Evolutionary conservation across 1,139 yeast species (phyloP).

Genomic region (Debaryomyces robertsiae): DNA sequence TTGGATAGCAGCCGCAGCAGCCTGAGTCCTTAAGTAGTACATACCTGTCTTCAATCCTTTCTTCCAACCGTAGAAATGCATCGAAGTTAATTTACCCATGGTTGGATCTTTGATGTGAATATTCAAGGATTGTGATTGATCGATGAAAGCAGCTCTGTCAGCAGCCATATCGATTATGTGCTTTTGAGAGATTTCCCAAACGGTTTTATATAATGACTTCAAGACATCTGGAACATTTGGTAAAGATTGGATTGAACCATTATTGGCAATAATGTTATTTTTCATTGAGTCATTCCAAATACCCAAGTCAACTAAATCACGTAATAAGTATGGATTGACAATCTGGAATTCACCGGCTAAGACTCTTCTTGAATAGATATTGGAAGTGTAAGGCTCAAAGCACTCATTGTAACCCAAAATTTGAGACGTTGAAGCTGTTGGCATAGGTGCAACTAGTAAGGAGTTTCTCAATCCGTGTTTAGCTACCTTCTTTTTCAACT

Average conservation of each 20-base stretch:
- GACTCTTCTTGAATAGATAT: slow-evolving; percentile 84
- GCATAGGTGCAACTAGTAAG: slow-evolving; percentile 66
- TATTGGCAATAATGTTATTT: slow-evolving; percentile 72
- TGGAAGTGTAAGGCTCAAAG: slow-evolving; percentile 79
- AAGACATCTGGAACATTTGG: slow-evolving; percentile 75
- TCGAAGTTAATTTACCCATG: slow-evolving; percentile 90
- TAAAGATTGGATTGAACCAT: slow-evolving; percentile 85
- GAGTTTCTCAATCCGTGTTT: slow-evolving; percentile 58
- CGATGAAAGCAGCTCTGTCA: slow-evolving; percentile 89
- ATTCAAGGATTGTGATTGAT: slow-evolving; percentile 92
- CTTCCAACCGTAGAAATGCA: slow-evolving; percentile 98
- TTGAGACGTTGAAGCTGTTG: slow-evolving; percentile 66
- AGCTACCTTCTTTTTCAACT: slow-evolving; percentile 45
- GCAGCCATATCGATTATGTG: slow-evolving; percentile 93
- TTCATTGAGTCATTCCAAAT: slow-evolving; percentile 83
- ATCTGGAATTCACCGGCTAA: slow-evolving; percentile 88
- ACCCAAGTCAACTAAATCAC: slow-evolving; percentile 81
- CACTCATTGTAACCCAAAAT: slow-evolving; percentile 63
- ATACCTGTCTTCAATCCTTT: slow-evolving; percentile 97
- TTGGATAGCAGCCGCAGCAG: slow-evolving; percentile 64
- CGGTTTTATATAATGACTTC: slow-evolving; percentile 84
- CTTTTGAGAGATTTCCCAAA: slow-evolving; percentile 95
- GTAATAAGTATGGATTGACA: slow-evolving; percentile 79
- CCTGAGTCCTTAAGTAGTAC: slow-evolving; percentile 86
- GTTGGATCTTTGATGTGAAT: slow-evolving; percentile 85